A percentile compares a stretch with the other conserved stretches of the same genome.
Evolutionary conservation across 2,329 filamentous ascomycete genomes (phyloP).

Genomic region (Phaeophleospora eucalypticola): DNA sequence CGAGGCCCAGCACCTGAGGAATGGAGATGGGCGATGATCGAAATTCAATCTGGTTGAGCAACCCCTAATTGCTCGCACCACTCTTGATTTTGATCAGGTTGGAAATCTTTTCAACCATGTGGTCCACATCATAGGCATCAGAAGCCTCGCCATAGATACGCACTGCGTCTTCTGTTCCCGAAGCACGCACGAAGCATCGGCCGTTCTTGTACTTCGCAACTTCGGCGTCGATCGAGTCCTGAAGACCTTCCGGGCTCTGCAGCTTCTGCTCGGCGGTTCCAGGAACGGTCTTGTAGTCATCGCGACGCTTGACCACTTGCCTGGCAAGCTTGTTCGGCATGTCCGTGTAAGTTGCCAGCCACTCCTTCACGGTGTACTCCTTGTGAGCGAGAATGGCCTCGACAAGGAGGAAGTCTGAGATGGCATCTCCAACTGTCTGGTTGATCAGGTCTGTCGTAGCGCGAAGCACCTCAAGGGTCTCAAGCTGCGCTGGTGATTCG

Average conservation of each 20-base stretch:
- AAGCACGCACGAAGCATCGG: slow-evolving; percentile 84
- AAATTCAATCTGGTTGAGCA: no score
- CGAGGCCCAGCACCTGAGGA: no score
- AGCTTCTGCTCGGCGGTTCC: slow-evolving; percentile 74
- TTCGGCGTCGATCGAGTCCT: slow-evolving; percentile 79
- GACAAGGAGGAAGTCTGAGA: slow-evolving; percentile 93
- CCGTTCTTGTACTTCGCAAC: slow-evolving; percentile 90
- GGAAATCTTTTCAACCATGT: slow-evolving; percentile 76
- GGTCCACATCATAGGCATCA: slow-evolving; percentile 82
- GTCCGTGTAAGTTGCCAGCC: slow-evolving; percentile 88
- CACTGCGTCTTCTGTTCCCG: slow-evolving; percentile 92
- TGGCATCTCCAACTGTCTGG: slow-evolving; percentile 92
- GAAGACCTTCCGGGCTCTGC: slow-evolving; percentile 70
- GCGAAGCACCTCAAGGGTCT: slow-evolving; percentile 77
- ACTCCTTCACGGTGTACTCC: slow-evolving; percentile 78
- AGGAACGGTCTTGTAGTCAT: slow-evolving; percentile 84
- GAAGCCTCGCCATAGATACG: slow-evolving; percentile 94
- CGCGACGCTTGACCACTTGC: slow-evolving; percentile 83
- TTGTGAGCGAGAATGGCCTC: slow-evolving; percentile 97
- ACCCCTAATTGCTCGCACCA: slow-evolving; percentile 8
- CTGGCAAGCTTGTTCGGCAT: slow-evolving; percentile 93
- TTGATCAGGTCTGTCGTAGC: slow-evolving; percentile 91
- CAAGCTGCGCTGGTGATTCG: slow-evolving; percentile 85
- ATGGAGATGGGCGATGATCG: no score
- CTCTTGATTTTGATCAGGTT: slow-evolving; percentile 18